Percentiles rank a stretch among this genome's conserved stretches.
phyloP scores from a whole-genome alignment of 768 basidiomycete genomes.

The Myochromella boudieri region DNA sequence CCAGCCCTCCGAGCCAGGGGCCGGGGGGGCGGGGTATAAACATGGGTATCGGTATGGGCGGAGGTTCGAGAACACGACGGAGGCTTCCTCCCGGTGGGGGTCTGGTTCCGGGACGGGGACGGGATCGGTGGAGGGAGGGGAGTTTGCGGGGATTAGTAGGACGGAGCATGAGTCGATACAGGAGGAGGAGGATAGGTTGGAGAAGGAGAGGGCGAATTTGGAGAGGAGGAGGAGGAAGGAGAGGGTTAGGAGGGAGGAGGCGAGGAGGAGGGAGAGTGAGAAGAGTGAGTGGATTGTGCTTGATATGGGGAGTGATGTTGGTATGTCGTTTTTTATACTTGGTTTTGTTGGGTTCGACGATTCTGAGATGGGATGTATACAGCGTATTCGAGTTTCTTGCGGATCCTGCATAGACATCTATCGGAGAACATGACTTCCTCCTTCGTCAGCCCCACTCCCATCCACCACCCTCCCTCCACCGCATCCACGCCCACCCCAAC shows the following conservation, averaged over 20 bases:
- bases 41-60: conserved; percentile 22
- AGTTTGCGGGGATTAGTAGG: not conserved
- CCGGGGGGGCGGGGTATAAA: conserved; percentile 22
- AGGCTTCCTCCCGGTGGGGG: too few species aligned
- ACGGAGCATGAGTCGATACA: conserved; percentile 5
- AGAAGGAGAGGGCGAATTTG: conserved; percentile 14
- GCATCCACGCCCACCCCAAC: conserved; percentile 23
- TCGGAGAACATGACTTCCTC: conserved; percentile 35
- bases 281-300: conserved; percentile 51
- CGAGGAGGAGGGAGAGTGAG: conserved; percentile 22
- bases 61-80: too few species aligned
- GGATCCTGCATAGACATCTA: conserved; percentile 49
- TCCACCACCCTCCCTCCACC: conserved; percentile 12
- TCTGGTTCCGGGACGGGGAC: conserved; percentile 14
- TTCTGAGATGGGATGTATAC: too few species aligned
- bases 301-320: conserved; percentile 38
- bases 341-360: conserved; percentile 1
- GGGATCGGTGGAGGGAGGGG: conserved; percentile 2
- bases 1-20: too few species aligned
- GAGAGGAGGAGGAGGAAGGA: conserved; percentile 21
- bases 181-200: conserved; percentile 13
- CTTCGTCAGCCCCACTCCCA: conserved; percentile 33
- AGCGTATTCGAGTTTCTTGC: conserved; percentile 52
- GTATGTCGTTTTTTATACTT: conserved; percentile 9
- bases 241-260: conserved; percentile 18